Evolutionary conservation across 805 yeast genomes (phyloP).

Genomic region (Lachancea thermotolerans): DNA sequence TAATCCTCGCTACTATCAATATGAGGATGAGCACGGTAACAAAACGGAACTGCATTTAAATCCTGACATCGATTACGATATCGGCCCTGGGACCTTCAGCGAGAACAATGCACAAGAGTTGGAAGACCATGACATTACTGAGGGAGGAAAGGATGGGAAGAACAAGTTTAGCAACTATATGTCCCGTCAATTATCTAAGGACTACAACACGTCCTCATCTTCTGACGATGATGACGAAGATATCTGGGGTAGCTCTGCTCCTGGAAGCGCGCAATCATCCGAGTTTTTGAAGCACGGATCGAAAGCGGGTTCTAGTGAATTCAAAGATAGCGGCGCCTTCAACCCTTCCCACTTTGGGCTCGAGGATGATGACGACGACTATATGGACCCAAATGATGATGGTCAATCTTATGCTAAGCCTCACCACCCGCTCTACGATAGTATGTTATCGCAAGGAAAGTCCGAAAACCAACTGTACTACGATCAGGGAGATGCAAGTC

Average conservation of each 20-base stretch:
- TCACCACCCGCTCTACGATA: conserved; percentile 49
- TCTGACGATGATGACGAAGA: conserved; percentile 21
- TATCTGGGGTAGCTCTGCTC: conserved; percentile 4
- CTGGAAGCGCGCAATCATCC: conserved; percentile 4
- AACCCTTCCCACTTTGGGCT: conserved; percentile 40
- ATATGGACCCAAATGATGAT: conserved; percentile 75
- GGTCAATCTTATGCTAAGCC: conserved; percentile 65
- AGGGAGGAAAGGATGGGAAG: conserved; percentile 18
- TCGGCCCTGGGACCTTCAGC: conserved; percentile 7
- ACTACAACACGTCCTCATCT: conserved; percentile 6
- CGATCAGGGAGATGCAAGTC: conserved; percentile 15
- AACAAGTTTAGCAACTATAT: conserved; percentile 24
- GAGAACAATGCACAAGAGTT: conserved; percentile 19
- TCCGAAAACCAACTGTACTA: conserved; percentile 4
- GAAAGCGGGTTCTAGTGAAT: conserved; percentile 4
- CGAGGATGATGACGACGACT: conserved; percentile 54
- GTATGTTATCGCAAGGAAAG: conserved; percentile 25
- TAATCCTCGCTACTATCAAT: conserved; percentile 31
- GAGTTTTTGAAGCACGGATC: not conserved
- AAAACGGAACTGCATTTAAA: conserved; percentile 30
- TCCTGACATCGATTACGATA: conserved; percentile 35
- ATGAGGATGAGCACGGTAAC: conserved; percentile 32
- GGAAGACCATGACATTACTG: conserved; percentile 22
- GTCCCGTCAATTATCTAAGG: conserved; percentile 22
- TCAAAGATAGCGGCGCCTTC: conserved; percentile 34